A percentile compares a stretch with the other conserved stretches of the same genome.
Conservation (phyloP, 768 basidiomycete genomes). For the Leucosporidium scottii region DNA sequence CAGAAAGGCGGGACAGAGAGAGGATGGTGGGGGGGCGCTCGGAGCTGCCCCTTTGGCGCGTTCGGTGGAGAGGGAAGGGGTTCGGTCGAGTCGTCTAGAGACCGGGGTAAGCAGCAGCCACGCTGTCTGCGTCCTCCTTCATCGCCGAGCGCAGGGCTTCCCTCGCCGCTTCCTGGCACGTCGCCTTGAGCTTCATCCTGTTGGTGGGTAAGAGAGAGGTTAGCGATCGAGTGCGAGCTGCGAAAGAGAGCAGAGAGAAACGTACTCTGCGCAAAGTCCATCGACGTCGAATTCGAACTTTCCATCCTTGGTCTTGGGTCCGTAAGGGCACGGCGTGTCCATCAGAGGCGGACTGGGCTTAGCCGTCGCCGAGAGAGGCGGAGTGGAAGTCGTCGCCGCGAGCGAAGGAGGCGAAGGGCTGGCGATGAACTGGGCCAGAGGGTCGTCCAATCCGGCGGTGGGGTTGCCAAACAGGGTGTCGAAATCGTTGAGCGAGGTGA, state of each 20-base stretch:
- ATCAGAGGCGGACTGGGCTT: no score
- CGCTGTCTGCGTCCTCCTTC: slow-evolving; percentile 16
- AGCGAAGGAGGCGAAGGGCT: not conserved
- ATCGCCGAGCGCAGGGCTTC: slow-evolving; percentile 22
- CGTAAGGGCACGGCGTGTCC: slow-evolving; percentile 3
- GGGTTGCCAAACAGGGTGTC: slow-evolving; percentile 16
- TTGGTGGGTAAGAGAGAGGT: not conserved
- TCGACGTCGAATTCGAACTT: slow-evolving; percentile 26
- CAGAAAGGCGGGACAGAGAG: no score
- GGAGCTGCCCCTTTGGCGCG: no score
- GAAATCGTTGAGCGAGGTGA: slow-evolving; percentile 21
- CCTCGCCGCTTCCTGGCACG: slow-evolving; percentile 29
- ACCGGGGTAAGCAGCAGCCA: no score
- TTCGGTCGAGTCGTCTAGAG: no score
- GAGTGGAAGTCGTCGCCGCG: no score
- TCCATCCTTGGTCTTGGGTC: not conserved
- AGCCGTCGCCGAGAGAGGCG: no score
- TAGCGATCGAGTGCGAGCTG: not conserved
- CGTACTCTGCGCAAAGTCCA: slow-evolving; percentile 18
- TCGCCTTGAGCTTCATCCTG: slow-evolving; percentile 31
- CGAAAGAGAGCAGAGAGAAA: not conserved
- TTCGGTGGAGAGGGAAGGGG: no score
- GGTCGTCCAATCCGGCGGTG: not conserved
- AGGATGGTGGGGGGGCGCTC: no score
- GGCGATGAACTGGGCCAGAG: not conserved